These are phyloP conservation scores for Paraconiothyrium brasiliense DNA, from an alignment of 2,329 filamentous ascomycete species.

Conservation along the genomic window DNA sequence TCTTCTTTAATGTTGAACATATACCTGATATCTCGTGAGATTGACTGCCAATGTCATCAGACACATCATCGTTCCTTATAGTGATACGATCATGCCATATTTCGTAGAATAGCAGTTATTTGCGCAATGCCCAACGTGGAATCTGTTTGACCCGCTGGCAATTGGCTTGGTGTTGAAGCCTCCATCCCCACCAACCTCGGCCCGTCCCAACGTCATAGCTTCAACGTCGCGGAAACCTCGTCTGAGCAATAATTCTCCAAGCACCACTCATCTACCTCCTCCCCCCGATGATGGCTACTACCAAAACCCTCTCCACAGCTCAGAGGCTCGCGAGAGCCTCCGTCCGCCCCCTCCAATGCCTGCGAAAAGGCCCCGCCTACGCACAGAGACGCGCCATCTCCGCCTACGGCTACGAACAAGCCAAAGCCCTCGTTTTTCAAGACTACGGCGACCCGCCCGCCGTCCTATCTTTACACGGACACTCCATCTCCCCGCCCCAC, in stretches of 20 bases:
- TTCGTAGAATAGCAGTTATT: too few relatives aligned
- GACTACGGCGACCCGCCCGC: slow-evolving; percentile 78
- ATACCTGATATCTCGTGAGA: too few relatives aligned
- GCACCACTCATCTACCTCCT: neutral
- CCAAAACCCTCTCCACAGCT: slow-evolving; percentile 31
- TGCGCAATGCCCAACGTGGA: too few relatives aligned
- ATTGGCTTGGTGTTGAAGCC: neutral
- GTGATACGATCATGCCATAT: too few relatives aligned
- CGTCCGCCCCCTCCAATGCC: slow-evolving; percentile 26
- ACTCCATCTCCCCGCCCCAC: slow-evolving; percentile 80
- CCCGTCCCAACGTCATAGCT: slow-evolving; percentile 41
- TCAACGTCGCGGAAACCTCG: slow-evolving; percentile 19
- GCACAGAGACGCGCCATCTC: slow-evolving; percentile 58
- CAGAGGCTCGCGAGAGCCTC: slow-evolving; percentile 23
- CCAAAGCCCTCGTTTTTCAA: slow-evolving; percentile 81
- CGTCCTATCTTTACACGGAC: slow-evolving; percentile 74
- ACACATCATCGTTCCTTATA: too few relatives aligned
- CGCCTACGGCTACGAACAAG: slow-evolving; percentile 82
- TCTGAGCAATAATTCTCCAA: slow-evolving; percentile 16
- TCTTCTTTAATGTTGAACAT: too few relatives aligned
- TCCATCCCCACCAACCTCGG: slow-evolving; percentile 31
- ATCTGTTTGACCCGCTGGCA: too few relatives aligned
- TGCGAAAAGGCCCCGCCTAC: slow-evolving; percentile 22
- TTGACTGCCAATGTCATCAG: too few relatives aligned
- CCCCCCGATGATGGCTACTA: slow-evolving; percentile 35